Evolutionary conservation across 768 basidiomycete species (phyloP), one percentile per base, ranked within the genome.

Genomic region (Mycena metata): DNA sequence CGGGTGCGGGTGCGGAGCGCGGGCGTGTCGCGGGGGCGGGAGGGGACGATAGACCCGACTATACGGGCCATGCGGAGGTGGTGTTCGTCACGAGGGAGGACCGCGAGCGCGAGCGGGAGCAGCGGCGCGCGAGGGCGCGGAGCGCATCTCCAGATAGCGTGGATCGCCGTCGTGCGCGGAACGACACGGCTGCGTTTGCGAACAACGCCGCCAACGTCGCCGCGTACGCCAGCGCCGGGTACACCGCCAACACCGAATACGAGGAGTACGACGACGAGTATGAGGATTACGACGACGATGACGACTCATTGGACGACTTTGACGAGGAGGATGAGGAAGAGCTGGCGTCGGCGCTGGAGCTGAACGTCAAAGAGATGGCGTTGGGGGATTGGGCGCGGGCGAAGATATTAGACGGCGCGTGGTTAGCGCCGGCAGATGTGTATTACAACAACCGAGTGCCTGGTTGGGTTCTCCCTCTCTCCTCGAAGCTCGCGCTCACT

Each of bases 391-490:
- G 91, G 91, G 90, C 90, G 7, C 83, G 93, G 39, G 84, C 82
- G 23, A 80, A 92, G 52, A 89, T 94, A 54, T 78, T 94, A 21
- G 92, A 94, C 62, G 93, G 93, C 3, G 85, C 88, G 71, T 94
- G 93, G 92, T 78, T 89, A 49, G 90, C 86, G 56, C 93, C 92
- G 12, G 90, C 89, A 0, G 93, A 94, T 75, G 83, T 88, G 51
- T 93, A 86, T 85, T 91, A 88, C 57, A 77, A 80, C 11, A 75
- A 83, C 63, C 69, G 71, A 6, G 76, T 79, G 21, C 39, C 36
- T 2, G 64, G 64, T 66, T 7, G 3, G 60, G 57, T 19, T 19
- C 42, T 49, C 4, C 43, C 60, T 81, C 77, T n/a, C n/a, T n/a
- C n/a, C n/a, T n/a, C n/a, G n/a, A n/a, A n/a, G n/a, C n/a, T n/a